These are phyloP conservation scores for Simplicillium sp. DNA, from an alignment of 2,329 filamentous ascomycete species.

Conservation along the genomic window DNA sequence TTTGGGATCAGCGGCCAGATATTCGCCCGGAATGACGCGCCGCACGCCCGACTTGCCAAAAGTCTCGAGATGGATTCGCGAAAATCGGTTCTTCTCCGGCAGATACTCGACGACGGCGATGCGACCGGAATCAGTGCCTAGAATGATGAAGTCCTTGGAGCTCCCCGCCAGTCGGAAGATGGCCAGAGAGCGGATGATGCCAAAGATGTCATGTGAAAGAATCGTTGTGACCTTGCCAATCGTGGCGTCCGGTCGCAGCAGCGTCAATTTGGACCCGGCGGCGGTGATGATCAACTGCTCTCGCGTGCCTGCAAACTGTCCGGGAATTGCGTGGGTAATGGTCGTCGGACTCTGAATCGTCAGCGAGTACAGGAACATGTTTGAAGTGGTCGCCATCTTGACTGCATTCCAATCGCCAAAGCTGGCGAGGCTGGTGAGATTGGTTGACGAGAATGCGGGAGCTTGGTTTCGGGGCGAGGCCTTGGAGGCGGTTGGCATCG, in stretches of 20 bases:
- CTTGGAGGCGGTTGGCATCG: too few species aligned
- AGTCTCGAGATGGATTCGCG: constrained; percentile 86
- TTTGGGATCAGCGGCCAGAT: constrained; percentile 90
- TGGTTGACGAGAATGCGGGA: too few species aligned
- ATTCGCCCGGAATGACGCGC: constrained; percentile 90
- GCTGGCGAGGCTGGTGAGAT: too few species aligned
- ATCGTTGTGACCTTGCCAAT: constrained; percentile 81
- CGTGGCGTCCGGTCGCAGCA: constrained; percentile 76
- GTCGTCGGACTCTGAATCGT: constrained; percentile 89
- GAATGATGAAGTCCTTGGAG: constrained; percentile 93
- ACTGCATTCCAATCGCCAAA: too few species aligned
- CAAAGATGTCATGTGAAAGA: constrained; percentile 89
- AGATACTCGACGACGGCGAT: constrained; percentile 92
- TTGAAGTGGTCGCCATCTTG: constrained; percentile 91
- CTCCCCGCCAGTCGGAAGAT: constrained; percentile 89
- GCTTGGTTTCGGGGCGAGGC: too few species aligned
- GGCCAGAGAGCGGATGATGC: constrained; percentile 82
- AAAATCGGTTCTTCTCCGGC: constrained; percentile 76
- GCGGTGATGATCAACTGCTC: constrained; percentile 96
- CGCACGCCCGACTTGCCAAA: constrained; percentile 96
- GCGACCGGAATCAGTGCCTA: constrained; percentile 90
- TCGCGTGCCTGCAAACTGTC: constrained; percentile 91
- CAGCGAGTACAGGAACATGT: constrained; percentile 97
- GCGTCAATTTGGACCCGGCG: constrained; percentile 78
- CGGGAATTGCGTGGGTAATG: constrained; percentile 81